Evolutionary conservation across 139 green algal species (phyloP).

Genomic region (Chloropicon primus): DNA sequence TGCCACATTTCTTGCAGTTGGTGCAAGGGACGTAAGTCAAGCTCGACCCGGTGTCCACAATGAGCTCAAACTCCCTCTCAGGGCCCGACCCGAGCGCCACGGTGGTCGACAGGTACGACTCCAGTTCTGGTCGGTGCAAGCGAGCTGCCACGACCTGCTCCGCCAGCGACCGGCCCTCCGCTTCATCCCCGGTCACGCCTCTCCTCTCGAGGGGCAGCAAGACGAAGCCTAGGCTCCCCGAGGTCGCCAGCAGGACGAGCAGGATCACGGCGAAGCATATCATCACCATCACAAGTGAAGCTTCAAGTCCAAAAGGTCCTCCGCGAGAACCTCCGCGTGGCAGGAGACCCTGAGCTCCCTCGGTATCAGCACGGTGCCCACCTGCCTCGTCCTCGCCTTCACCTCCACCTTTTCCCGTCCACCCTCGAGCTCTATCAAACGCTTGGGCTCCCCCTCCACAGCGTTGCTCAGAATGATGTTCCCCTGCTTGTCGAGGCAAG

Average conservation of each 20-base stretch:
- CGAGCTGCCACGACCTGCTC: too few species aligned
- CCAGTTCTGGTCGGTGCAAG: neutral
- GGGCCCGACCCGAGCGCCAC: neutral
- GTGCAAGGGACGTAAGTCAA: neutral
- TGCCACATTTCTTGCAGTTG: neutral
- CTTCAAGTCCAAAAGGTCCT: neutral
- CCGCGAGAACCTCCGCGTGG: neutral
- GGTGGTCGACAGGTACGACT: neutral
- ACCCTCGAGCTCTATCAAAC: too few species aligned
- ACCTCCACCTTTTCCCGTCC: neutral
- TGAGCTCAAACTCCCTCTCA: neutral
- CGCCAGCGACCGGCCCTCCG: too few species aligned
- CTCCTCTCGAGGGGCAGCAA: too few species aligned
- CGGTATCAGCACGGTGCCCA: neutral
- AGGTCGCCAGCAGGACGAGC: too few species aligned
- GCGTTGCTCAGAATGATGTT: constrained; percentile 47
- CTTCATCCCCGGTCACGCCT: too few species aligned
- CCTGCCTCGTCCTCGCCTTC: neutral
- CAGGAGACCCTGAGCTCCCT: neutral
- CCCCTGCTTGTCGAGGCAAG: constrained; percentile 44
- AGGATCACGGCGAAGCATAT: too few species aligned
- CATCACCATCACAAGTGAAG: too few species aligned
- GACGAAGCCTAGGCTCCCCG: too few species aligned
- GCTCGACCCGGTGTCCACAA: neutral
- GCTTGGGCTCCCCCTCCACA: neutral